A percentile compares a stretch with the other conserved stretches of the same genome.
Evolutionary conservation across 108 stramenopile species (phyloP).

Genomic region (Mediolabrus comicus): DNA sequence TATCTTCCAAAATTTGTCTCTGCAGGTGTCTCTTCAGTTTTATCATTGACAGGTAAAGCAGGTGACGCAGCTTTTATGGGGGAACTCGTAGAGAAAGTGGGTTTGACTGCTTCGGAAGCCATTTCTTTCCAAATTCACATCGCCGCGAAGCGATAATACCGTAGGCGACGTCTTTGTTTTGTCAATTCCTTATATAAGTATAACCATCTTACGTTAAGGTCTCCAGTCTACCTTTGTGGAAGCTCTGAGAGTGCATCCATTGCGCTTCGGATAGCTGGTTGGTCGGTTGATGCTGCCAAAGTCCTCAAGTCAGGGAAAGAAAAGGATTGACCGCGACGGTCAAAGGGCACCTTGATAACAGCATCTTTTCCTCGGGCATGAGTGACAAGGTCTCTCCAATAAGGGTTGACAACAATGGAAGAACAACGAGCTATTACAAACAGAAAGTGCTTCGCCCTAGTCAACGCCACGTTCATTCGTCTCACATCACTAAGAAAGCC

Average conservation of each 20-base stretch:
- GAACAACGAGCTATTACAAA: slow-evolving; percentile 82
- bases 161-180: not conserved
- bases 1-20: not conserved
- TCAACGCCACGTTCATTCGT: slow-evolving; percentile 98
- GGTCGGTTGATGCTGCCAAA: slow-evolving; percentile 10
- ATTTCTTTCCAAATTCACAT: slow-evolving; percentile 6
- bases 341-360: slow-evolving; percentile 57
- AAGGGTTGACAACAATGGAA: slow-evolving; percentile 81
- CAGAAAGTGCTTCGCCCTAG: slow-evolving; percentile 90
- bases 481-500: slow-evolving; percentile 97
- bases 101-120: slow-evolving; percentile 2
- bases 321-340: slow-evolving; percentile 15
- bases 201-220: too few relatives aligned
- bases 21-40: slow-evolving; percentile 2
- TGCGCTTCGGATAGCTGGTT: not conserved
- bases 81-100: slow-evolving; percentile 2
- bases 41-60: not conserved
- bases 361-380: slow-evolving; percentile 69
- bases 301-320: slow-evolving; percentile 38
- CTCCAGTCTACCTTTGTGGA: too few relatives aligned
- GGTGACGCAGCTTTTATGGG: not conserved
- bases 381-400: slow-evolving; percentile 82
- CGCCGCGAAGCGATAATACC: not conserved
- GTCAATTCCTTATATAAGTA: not conserved
- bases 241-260: not conserved